phyloP scores from a whole-genome alignment of 2,329 filamentous ascomycete species.

The Microcera coccophila region DNA sequence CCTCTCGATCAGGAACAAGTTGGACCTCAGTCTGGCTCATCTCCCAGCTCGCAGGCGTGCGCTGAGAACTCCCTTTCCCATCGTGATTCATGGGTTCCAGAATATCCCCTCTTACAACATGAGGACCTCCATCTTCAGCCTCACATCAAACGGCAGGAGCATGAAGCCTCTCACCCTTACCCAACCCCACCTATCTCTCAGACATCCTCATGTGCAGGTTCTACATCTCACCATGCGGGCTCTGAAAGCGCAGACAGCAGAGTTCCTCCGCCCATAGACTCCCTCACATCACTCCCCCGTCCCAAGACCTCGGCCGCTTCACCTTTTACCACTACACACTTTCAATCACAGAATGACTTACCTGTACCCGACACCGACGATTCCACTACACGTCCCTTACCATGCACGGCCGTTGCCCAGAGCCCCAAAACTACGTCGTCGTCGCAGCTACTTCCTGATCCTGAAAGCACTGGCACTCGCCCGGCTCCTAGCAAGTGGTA shows the following conservation, averaged over 20 bases:
- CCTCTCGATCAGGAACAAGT: conserved; percentile 21
- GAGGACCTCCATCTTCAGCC: conserved; percentile 21
- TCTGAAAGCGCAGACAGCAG: conserved; percentile 21
- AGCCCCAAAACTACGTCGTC: conserved; percentile 17
- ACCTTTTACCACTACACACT: conserved; percentile 27
- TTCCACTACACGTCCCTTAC: conserved; percentile 5
- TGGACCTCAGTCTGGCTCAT: conserved; percentile 28
- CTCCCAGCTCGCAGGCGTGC: conserved; percentile 28
- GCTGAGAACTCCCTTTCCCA: conserved; percentile 22
- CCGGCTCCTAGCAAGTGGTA: conserved; percentile 51
- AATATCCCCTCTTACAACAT: conserved; percentile 23
- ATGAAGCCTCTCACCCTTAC: conserved; percentile 38
- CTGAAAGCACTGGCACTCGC: conserved; percentile 35
- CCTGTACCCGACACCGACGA: conserved; percentile 17
- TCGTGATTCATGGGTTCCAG: conserved; percentile 19
- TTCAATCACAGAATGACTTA: conserved; percentile 22
- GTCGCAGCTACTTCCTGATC: conserved; percentile 47
- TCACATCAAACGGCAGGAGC: conserved; percentile 20
- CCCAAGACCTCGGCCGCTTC: conserved; percentile 21
- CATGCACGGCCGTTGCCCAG: conserved; percentile 16
- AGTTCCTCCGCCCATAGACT: conserved; percentile 19
- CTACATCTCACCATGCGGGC: conserved; percentile 27
- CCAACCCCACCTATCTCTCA: conserved; percentile 57
- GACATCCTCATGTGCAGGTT: conserved; percentile 37
- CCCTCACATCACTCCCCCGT: conserved; percentile 17